Percentiles rank a stretch among this genome's conserved stretches.
Conservation (phyloP, 768 basidiomycete species). For the Phanerochaete sordida region DNA sequence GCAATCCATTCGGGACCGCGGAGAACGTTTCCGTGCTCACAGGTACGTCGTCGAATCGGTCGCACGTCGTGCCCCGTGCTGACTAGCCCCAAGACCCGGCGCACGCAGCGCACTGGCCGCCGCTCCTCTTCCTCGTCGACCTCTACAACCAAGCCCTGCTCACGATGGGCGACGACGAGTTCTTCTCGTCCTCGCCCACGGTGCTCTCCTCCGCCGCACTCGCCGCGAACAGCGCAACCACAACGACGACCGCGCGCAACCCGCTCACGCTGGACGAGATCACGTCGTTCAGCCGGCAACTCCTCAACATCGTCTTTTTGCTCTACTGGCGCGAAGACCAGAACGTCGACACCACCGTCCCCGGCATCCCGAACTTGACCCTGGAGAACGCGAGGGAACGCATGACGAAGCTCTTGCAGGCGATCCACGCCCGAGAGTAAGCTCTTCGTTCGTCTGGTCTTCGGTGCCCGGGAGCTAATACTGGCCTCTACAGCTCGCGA, state of each 20-base stretch:
- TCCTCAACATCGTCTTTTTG: constrained; percentile 82
- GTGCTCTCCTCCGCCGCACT: constrained; percentile 20
- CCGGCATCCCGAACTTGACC: constrained; percentile 36
- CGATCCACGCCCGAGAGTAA: constrained; percentile 87
- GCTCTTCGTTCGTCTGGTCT: no score
- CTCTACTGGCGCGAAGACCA: constrained; percentile 66
- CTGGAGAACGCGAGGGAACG: constrained; percentile 75
- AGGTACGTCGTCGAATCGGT: constrained; percentile 31
- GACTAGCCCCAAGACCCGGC: constrained; percentile 35
- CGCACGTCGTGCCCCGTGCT: not conserved
- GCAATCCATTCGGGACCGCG: constrained; percentile 59
- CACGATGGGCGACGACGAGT: constrained; percentile 96
- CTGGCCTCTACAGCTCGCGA: constrained; percentile 56
- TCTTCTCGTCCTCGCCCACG: constrained; percentile 51
- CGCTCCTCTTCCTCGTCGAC: constrained; percentile 75
- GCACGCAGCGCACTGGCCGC: constrained; percentile 51
- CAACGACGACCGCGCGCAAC: constrained; percentile 45
- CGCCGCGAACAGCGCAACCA: not conserved
- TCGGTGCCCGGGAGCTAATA: no score
- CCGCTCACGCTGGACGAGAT: constrained; percentile 84
- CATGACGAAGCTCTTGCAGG: constrained; percentile 73
- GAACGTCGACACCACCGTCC: constrained; percentile 37
- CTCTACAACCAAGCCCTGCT: constrained; percentile 81
- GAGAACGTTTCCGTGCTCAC: constrained; percentile 34
- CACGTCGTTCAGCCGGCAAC: constrained; percentile 63